phyloP scores from a whole-genome alignment of 208 protist species.

The Herpetomonas samuelpessoai region DNA sequence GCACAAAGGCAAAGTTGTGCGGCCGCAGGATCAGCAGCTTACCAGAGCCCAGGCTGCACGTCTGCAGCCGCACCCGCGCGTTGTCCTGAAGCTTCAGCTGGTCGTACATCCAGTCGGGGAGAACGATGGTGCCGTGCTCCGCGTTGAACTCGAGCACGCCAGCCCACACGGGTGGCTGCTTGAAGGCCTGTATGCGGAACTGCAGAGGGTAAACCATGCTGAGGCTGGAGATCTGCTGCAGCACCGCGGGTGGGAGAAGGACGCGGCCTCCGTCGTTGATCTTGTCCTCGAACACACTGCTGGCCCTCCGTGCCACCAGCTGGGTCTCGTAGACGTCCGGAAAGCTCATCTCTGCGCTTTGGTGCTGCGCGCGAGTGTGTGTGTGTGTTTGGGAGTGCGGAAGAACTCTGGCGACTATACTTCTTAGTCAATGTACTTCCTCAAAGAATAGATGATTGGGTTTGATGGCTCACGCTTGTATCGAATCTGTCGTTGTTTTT shows the following conservation, averaged over 20 bases:
- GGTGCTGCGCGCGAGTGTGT: too few species aligned
- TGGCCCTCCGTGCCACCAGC: constrained; percentile 28
- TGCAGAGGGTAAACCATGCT: constrained; percentile 90
- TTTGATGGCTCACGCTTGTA: too few species aligned
- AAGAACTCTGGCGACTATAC: too few species aligned
- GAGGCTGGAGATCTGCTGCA: constrained; percentile 71
- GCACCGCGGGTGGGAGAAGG: constrained; percentile 70
- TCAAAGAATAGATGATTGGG: too few species aligned
- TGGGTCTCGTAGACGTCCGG: constrained; percentile 21
- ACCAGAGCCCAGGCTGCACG: constrained; percentile 74
- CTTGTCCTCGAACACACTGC: constrained; percentile 24
- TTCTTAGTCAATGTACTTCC: too few species aligned
- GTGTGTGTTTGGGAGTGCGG: too few species aligned
- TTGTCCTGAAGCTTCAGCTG: constrained; percentile 62
- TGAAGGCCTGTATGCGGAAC: constrained; percentile 76
- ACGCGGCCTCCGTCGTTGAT: constrained; percentile 86
- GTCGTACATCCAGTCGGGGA: constrained; percentile 95
- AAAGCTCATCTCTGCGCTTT: constrained; percentile 3
- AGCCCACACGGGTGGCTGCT: constrained; percentile 47
- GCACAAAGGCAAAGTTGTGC: constrained; percentile 88
- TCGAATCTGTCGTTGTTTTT: too few species aligned
- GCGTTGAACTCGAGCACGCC: constrained; percentile 94
- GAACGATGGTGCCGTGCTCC: constrained; percentile 80
- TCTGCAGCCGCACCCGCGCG: constrained; percentile 66
- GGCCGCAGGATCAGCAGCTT: constrained; percentile 91